phyloP scores from a whole-genome alignment of 2,329 filamentous ascomycete genomes.

The Claviceps pusilla region DNA sequence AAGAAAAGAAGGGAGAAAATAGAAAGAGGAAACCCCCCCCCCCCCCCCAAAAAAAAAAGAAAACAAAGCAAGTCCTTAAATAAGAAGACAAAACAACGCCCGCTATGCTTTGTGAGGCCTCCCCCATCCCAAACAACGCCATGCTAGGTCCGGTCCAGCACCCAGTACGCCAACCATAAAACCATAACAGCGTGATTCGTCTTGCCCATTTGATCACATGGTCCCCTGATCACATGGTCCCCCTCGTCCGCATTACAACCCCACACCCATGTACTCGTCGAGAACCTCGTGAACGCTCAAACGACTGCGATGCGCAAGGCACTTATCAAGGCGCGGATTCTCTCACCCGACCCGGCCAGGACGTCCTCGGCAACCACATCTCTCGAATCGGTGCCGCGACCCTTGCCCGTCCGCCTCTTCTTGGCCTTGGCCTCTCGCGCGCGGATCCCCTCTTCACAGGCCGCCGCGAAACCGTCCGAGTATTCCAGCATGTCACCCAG shows the following conservation, averaged over 20 bases:
- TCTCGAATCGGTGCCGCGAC: conserved; percentile 16
- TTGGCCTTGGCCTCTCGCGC: conserved; percentile 34
- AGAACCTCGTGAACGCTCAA: background rate
- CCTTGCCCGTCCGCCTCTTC: conserved; percentile 22
- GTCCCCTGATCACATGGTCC: no score
- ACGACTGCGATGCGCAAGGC: conserved; percentile 12
- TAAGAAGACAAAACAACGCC: background rate
- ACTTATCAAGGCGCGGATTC: conserved; percentile 26
- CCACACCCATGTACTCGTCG: background rate
- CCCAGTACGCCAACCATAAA: background rate
- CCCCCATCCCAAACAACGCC: background rate
- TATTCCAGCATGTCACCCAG: conserved; percentile 19
- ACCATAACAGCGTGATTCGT: no score
- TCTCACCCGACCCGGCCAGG: conserved; percentile 28
- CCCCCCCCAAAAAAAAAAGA: no score
- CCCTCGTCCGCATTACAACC: background rate
- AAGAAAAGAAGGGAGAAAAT: background rate
- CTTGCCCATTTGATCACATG: no score
- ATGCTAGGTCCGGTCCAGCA: background rate
- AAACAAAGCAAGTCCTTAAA: background rate
- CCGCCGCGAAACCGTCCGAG: conserved; percentile 21
- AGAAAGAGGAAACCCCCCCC: no score
- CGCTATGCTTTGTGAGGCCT: background rate
- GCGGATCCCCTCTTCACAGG: conserved; percentile 30
- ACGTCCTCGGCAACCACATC: conserved; percentile 29